These are phyloP conservation scores for Xylariomycetidae sp. DNA, from an alignment of 2,329 filamentous ascomycete species.

Conservation along the genomic window DNA sequence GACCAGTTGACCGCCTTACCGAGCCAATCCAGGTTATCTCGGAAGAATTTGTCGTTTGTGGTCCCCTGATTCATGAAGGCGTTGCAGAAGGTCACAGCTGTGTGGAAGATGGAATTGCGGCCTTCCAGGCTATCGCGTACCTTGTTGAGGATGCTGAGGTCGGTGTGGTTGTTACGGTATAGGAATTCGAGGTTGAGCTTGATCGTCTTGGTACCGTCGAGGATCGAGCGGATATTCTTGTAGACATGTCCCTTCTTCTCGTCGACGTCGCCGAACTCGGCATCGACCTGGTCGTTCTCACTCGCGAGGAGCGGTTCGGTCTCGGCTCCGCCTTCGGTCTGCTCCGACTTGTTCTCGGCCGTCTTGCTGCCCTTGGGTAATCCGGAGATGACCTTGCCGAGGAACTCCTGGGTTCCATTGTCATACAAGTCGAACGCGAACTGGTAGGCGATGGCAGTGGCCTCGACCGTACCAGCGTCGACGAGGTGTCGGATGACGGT, in stretches of 20 bases:
- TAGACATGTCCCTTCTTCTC: slow-evolving; percentile 54
- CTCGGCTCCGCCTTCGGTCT: slow-evolving; percentile 43
- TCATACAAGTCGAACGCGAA: slow-evolving; percentile 98
- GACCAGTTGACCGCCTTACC: slow-evolving; percentile 99
- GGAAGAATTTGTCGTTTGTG: slow-evolving; percentile 97
- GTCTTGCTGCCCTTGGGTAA: slow-evolving; percentile 55
- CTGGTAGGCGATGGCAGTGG: slow-evolving; percentile 86
- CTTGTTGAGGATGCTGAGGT: slow-evolving; percentile 90
- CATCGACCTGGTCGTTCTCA: slow-evolving; percentile 45
- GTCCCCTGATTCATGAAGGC: slow-evolving; percentile 99
- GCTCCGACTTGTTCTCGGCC: slow-evolving; percentile 41
- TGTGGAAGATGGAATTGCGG: slow-evolving; percentile 97
- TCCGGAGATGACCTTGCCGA: slow-evolving; percentile 81
- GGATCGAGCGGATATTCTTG: slow-evolving; percentile 60
- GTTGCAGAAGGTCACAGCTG: slow-evolving; percentile 93
- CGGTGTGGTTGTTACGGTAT: slow-evolving; percentile 90
- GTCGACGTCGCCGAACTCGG: slow-evolving; percentile 44
- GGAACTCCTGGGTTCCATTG: slow-evolving; percentile 95
- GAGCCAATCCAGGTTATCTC: slow-evolving; percentile 95
- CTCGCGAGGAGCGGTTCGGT: slow-evolving; percentile 42
- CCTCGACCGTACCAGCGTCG: slow-evolving; percentile 70
- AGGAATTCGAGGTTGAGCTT: slow-evolving; percentile 94
- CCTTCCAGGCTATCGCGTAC: slow-evolving; percentile 93
- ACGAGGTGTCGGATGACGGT: slow-evolving; percentile 80
- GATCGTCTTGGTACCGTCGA: slow-evolving; percentile 90